Base-by-base conservation (phyloP, 2,329 filamentous ascomycete genomes). In the Aspergillus vadensis region DNA sequence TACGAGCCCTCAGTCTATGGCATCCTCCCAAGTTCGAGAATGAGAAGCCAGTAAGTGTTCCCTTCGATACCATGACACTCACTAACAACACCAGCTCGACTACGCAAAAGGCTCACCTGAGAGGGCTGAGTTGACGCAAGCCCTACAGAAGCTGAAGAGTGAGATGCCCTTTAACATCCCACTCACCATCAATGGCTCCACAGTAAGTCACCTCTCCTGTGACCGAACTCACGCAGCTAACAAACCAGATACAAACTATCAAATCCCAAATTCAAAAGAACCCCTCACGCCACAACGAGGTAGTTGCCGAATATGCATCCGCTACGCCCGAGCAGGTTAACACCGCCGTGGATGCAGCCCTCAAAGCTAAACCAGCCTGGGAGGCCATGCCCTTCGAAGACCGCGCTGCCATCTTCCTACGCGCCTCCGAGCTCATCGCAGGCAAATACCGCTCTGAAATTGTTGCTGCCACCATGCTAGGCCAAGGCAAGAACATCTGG, bases 401-500 rank as follows among this genome's bases (percentile, higher is more conserved):
- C 79, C 87, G 94, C 55, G 94, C 94, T 4, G 91, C 92, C 57
- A 85, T 98, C 72, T 98, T 98, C 82, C 85, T 98, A 70, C 97
- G 97, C 83, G 94, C 94, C 2, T 94, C 94, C 36, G 93, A 97
- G 74, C 83, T 98, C 62, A 86, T 98, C 66, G 83, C 90, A 54
- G 90, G 86, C 65, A 98, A 97, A 80, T 97, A 98, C 80, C 86
- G 94, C 73, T 97, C 96, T 78, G 92, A 97, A 56, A 86, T 98
- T 69, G 96, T 97, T 89, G 93, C 94, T 4, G 88, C 92, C 32
- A 97, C 94, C 5, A 97, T 98, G 87, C 82, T 97, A 19, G 94
- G 94, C 63, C 94, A 98, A 79, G 94, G 94, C 70, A 98, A 98
- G 86, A 98, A 97, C 75, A 92, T 91, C 48, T 97, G 92, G 92